Percentiles rank a stretch among this genome's conserved stretches.
phyloP scores from a whole-genome alignment of 148 eudicot species.

The Rhododendron williamsianum region DNA sequence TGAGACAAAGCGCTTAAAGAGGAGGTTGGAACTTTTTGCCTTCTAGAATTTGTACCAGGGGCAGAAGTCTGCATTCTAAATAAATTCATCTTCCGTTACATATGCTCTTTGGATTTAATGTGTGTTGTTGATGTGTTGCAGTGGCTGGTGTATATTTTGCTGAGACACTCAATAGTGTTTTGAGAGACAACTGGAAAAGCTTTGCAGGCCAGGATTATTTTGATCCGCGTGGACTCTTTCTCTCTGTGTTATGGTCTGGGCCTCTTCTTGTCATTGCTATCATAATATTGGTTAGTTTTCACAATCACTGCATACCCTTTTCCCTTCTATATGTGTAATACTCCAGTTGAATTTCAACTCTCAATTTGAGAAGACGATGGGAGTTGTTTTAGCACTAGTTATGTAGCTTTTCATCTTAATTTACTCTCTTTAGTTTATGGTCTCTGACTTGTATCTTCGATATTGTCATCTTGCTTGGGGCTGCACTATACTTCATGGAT shows the following conservation, averaged over 20 bases:
- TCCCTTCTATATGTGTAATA: not conserved
- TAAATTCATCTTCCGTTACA: not conserved
- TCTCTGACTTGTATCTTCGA: not conserved
- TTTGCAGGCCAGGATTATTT: constrained; percentile 94
- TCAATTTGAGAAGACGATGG: not conserved
- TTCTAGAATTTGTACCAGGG: not conserved
- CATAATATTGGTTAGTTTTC: constrained; percentile 71
- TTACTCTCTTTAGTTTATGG: not conserved
- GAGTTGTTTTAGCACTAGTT: not conserved
- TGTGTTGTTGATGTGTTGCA: constrained; percentile 28
- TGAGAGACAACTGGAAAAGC: constrained; percentile 67
- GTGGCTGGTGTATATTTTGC: constrained; percentile 88
- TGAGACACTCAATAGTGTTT: constrained; percentile 61
- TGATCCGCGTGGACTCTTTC: constrained; percentile 69
- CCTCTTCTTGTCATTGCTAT: constrained; percentile 79
- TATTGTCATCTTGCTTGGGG: not conserved
- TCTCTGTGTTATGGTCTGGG: constrained; percentile 89
- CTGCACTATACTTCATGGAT: not conserved
- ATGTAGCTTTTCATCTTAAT: not conserved
- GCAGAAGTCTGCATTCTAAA: not conserved
- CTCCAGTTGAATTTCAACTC: not conserved
- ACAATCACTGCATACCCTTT: not conserved
- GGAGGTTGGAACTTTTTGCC: not conserved
- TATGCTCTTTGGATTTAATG: not conserved
- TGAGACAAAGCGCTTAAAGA: not conserved